Evolutionary conservation across 257 asterid species (phyloP).

Genomic region (Solanum sparsipilum): DNA sequence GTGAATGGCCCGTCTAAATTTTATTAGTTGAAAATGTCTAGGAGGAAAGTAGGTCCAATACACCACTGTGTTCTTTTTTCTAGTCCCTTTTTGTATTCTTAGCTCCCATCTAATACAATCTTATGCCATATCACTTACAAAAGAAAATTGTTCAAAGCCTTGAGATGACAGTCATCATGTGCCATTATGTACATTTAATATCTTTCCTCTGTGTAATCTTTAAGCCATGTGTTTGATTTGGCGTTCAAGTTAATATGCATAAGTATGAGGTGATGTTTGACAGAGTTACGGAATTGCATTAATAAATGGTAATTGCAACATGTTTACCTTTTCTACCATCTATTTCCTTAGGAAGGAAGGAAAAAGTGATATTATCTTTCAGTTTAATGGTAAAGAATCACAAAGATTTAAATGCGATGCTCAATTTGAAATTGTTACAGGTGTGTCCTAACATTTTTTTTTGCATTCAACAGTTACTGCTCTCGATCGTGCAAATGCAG

Average conservation of each 20-base stretch:
- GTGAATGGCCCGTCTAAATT: neutral
- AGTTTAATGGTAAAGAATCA: neutral
- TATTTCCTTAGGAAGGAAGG: neutral
- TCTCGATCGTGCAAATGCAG: slow-evolving; percentile 70
- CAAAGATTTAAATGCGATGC: neutral
- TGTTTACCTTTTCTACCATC: neutral
- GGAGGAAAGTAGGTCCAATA: neutral
- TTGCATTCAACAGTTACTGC: slow-evolving; percentile 59
- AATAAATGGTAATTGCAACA: neutral
- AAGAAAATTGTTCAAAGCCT: neutral
- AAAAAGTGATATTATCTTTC: neutral
- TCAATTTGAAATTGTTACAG: neutral
- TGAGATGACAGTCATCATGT: neutral
- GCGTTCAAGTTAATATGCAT: neutral
- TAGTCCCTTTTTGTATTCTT: neutral
- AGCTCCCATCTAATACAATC: neutral
- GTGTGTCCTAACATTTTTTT: neutral
- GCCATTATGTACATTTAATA: neutral
- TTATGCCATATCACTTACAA: neutral
- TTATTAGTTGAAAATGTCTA: neutral
- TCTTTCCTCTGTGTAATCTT: neutral
- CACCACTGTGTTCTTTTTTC: neutral
- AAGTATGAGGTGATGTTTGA: neutral
- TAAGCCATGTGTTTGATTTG: neutral
- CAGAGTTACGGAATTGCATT: neutral